Base-by-base conservation (phyloP, 495 filamentous ascomycete species). In the Bathelium albidoporum region DNA sequence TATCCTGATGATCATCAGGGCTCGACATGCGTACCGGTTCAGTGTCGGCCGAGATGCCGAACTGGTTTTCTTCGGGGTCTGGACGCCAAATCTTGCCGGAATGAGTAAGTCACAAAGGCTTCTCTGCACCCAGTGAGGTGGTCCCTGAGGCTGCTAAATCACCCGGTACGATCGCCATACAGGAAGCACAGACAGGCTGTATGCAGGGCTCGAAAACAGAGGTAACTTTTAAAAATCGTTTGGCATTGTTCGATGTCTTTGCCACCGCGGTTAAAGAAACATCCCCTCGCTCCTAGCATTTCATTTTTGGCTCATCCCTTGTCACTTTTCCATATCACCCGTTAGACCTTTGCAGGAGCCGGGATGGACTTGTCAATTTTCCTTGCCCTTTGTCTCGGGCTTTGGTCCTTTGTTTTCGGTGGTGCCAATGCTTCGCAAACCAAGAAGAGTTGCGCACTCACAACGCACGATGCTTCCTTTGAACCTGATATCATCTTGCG, bases 401-500 rank as follows among this genome's bases (percentile, higher is more conserved):
- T 16, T 24, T 28, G 24, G 16, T 12, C 20, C 16, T 26, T 5
- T 55, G 9, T 55, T 10, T 55, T 16, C 16, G 24, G 49, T 10
- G 29, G 9, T 11, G 1, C 16, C 5, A 9, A 11, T 29, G 49
- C 49, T 28, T 3, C 49, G 0, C 49, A 60, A 36, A 18, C 16
- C 18, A 32, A 45, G 9, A 32, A 45, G 9, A 58, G 58, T 43
- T 59, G 64, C 12, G 20, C 64, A 3, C 59, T 60, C 4, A 58
- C 12, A 26, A 22, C 26, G 20, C 79, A 81, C 63, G 74, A 79
- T 66, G 61, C 52, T 59, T 69, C 60, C 58, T 82, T 83, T 64
- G 60, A 61, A n/a, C 83, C 83, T 20, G 79, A 83, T 64, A 74
- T 79, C 44, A 62, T 80, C 18, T 74, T 85, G 18, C 73, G 77